These are phyloP conservation scores for Acanthamoeba lenticulata DNA, from an alignment of 208 protist genomes.

Conservation along the genomic window DNA sequence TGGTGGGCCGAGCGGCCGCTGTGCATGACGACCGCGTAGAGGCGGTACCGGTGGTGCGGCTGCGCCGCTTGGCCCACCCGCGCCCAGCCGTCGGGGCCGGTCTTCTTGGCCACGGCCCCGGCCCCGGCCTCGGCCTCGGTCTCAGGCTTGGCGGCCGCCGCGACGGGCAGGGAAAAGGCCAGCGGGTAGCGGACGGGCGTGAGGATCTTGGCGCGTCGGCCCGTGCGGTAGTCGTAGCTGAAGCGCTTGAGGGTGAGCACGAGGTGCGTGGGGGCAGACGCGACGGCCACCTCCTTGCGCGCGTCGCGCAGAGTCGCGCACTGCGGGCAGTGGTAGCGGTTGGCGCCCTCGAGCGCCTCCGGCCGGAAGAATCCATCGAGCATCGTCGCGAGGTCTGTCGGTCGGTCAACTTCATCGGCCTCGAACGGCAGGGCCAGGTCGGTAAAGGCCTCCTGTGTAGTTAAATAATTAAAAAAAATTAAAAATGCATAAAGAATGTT, in stretches of 20 bases:
- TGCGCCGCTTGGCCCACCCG: background rate
- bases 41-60: background rate
- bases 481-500: too few species aligned
- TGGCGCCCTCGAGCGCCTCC: background rate
- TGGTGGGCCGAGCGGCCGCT: slow-evolving; percentile 16
- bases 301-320: background rate
- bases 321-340: background rate
- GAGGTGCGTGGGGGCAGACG: background rate
- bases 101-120: too few species aligned
- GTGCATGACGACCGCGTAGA: slow-evolving; percentile 54
- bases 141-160: background rate
- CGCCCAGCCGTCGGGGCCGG: too few species aligned
- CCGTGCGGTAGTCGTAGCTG: background rate
- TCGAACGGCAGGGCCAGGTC: slow-evolving; percentile 16
- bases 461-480: too few species aligned
- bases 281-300: background rate
- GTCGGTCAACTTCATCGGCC: background rate
- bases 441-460: background rate
- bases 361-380: background rate
- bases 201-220: background rate
- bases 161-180: background rate
- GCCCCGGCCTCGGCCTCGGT: too few species aligned
- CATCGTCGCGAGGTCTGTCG: background rate
- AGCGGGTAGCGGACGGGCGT: background rate
- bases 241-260: slow-evolving; percentile 38